Conservation (phyloP, 495 filamentous ascomycete species). For the Cercophora samala region DNA sequence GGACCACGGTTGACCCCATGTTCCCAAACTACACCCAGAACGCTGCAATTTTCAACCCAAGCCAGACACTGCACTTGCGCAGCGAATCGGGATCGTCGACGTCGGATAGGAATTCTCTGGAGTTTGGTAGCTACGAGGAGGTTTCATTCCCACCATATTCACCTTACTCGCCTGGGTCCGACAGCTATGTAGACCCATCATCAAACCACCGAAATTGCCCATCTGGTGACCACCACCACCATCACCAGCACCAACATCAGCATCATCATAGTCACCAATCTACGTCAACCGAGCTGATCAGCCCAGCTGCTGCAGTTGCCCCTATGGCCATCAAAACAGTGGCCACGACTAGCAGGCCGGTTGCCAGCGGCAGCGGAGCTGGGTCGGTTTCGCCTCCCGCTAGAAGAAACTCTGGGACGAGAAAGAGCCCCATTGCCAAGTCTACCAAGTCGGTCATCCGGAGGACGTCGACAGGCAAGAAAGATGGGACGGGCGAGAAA, state of each 20-base stretch:
- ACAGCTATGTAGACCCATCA: conserved; percentile 51
- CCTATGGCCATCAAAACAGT: conserved; percentile 66
- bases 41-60: conserved; percentile 77
- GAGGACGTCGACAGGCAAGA: conserved; percentile 71
- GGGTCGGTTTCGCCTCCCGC: conserved; percentile 61
- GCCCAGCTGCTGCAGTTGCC: conserved; percentile 64
- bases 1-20: conserved; percentile 64
- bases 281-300: conserved; percentile 52
- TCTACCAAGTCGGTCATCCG: conserved; percentile 74
- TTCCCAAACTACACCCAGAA: conserved; percentile 50
- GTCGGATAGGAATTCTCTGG: conserved; percentile 58
- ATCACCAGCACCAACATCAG: conserved; percentile 30
- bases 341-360: conserved; percentile 50
- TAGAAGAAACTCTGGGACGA: conserved; percentile 59
- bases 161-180: conserved; percentile 62
- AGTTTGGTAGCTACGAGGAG: conserved; percentile 80
- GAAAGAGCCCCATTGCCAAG: conserved; percentile 78
- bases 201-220: conserved; percentile 51
- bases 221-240: conserved; percentile 42
- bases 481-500: conserved; percentile 71
- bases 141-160: conserved; percentile 67
- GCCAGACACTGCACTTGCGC: conserved; percentile 77
- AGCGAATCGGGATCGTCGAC: conserved; percentile 82
- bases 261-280: conserved; percentile 43
- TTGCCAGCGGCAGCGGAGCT: conserved; percentile 57